These are phyloP conservation scores for Coniophora puteana DNA, from an alignment of 1,284 basidiomycete genomes.

Conservation along the genomic window DNA sequence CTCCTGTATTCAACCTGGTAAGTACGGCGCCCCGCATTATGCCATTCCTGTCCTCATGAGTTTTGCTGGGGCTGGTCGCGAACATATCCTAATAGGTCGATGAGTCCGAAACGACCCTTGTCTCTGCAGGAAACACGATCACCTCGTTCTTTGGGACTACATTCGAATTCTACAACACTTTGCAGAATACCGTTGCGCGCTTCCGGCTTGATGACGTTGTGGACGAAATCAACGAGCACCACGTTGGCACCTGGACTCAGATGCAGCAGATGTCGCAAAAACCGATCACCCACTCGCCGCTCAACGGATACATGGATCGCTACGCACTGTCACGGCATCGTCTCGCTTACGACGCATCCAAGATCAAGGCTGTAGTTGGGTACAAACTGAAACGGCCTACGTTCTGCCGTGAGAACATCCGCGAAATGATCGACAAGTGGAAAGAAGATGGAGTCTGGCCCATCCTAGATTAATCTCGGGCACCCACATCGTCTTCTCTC, in stretches of 20 bases:
- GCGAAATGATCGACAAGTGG: slow-evolving; percentile 77
- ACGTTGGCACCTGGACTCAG: slow-evolving; percentile 81
- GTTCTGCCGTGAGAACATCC: slow-evolving; percentile 61
- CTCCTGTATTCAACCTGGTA: slow-evolving; percentile 82
- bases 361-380: slow-evolving; percentile 72
- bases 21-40: slow-evolving; percentile 16
- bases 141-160: slow-evolving; percentile 79
- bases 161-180: slow-evolving; percentile 79
- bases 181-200: slow-evolving; percentile 65
- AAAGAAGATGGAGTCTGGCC: slow-evolving; percentile 76
- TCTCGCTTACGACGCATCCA: slow-evolving; percentile 62
- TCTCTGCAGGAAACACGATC: slow-evolving; percentile 70
- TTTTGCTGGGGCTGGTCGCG: too few species aligned
- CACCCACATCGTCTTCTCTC: slow-evolving; percentile 2
- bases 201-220: slow-evolving; percentile 66
- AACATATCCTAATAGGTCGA: slow-evolving; percentile 60
- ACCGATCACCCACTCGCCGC: slow-evolving; percentile 70
- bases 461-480: too few species aligned
- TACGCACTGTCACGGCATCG: slow-evolving; percentile 66
- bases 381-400: slow-evolving; percentile 65
- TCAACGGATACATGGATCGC: slow-evolving; percentile 82
- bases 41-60: neutral
- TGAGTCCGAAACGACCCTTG: slow-evolving; percentile 73
- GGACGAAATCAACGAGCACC: slow-evolving; percentile 87
- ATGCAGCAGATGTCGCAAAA: slow-evolving; percentile 77